Base-by-base conservation (phyloP, 1,284 basidiomycete species). In the Agroathelia rolfsii region DNA sequence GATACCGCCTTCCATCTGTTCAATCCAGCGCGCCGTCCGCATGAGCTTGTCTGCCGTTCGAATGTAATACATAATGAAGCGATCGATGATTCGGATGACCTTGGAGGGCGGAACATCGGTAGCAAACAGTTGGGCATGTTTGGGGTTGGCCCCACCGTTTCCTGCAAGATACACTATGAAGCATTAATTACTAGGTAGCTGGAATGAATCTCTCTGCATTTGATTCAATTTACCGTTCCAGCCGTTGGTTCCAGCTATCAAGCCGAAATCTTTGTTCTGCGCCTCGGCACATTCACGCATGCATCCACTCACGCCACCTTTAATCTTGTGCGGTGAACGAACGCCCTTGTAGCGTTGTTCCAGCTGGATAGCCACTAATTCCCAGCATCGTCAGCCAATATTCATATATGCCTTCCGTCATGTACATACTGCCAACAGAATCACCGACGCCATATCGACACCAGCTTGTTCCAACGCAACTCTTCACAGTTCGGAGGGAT, bases 21-120 rank as follows among this genome's bases (percentile, higher is more conserved):
- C 82, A n/a, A 85, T 59, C 82, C 82, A 86, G 15, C 79, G 63
- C 0, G 82, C 80, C 0, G 82, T 86, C 11, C 82, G 67, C 55
- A 72, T 68, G 11, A 80, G 58, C 42, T 62, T 67, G 47, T 81
- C 76, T 2, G 82, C 82, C 0, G 80, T 78, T 28, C 68, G 69
- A 41, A 85, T 82, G 53, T 85, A 85, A 46, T 75, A 73, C 62
- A 73, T 72, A 15, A 82, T 51, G 59, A 74, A 85, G 15, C 81
- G 64, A 46, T 86, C 82, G 24, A 85, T 59, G 41, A 81, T 72
- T 26, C 64, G 64, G 32, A 79, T 51, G 18, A 80, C 77, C 41
- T 71, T 70, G 15, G 67, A 68, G 1, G 72, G 74, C 0, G 74
- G 72, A 0, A 80, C 76, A 16, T 4, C n/a, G n/a, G 11, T 20